Evolutionary conservation across 2,329 filamentous ascomycete genomes (phyloP), one percentile per base, ranked within the genome.

Genomic region (Penicillium sp.): DNA sequence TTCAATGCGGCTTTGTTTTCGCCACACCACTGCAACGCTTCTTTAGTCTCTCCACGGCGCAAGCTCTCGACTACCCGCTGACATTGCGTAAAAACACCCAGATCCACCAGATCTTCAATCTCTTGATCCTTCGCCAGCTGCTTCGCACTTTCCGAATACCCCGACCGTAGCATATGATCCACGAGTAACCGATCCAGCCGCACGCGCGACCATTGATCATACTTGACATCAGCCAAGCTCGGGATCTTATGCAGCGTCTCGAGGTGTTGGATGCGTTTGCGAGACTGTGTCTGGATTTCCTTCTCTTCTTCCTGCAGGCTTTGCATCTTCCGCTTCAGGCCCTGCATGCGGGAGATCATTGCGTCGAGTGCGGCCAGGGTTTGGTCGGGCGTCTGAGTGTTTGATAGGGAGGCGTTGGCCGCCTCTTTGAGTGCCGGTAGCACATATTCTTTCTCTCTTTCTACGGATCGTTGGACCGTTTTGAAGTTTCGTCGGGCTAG

Each of bases 401-500:
- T 81, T 51, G 81, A 81, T 44, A 87, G 75, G 42, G 87, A 84
- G 50, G 82, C 79, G 59, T 84, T 86, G 35, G 77, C 74, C 37
- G 77, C 72, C 32, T 76, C 67, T 59, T 77, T 76, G 45, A 84
- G 72, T 28, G 75, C 61, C 9, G 73, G 69, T 25, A 76, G 64
- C 38, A 77, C 66, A 56, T 73, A 63, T 54, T 77, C 74, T 53
- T 69, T 69, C 49, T 78, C 75, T 47, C 73, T 68, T 54, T 78
- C 75, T 42, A 77, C 69, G 42, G 71, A 63, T 38, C 72, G 68
- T 57, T 72, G 76, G 38, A 86, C 83, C 3, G 86, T 83, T 63
- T 95, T 93, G 74, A 97, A 95, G 74, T 95, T 97, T 69, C 93
- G 92, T 48, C 90, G 87, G 20, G 95, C 84, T 49, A 96, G 86